These are phyloP conservation scores for Hyparrhenia diplandra DNA, from an alignment of 176 grass and related monocot species.

Conservation along the genomic window DNA sequence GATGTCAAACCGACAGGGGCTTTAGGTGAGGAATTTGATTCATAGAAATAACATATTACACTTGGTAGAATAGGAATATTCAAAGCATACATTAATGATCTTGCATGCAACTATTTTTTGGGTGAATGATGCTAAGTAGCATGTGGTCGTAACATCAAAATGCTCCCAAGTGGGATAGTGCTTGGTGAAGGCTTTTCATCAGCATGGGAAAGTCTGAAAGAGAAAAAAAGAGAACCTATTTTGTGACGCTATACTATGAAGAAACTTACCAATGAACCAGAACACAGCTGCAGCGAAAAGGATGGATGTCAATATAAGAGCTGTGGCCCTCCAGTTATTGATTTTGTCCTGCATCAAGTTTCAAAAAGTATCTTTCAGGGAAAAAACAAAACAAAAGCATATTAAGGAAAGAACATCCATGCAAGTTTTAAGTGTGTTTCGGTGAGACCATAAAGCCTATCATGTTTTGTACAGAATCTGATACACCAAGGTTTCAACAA, in stretches of 20 bases:
- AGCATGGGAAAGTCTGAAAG: background rate
- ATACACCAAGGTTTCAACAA: background rate
- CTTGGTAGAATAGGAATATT: background rate
- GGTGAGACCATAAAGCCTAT: background rate
- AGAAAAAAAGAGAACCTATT: background rate
- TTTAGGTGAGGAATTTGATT: background rate
- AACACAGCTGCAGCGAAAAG: conserved; percentile 64
- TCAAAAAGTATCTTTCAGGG: background rate
- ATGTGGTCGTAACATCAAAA: background rate
- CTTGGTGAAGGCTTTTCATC: background rate
- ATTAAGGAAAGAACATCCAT: background rate
- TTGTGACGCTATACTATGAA: background rate
- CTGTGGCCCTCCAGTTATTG: conserved; percentile 82
- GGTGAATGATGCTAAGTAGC: background rate
- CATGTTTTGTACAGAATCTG: background rate
- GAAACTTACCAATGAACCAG: conserved; percentile 90
- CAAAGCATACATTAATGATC: background rate
- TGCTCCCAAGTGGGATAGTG: background rate
- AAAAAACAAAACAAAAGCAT: conserved; percentile 3
- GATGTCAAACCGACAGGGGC: background rate
- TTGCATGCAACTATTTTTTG: background rate
- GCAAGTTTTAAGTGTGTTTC: conserved; percentile 10
- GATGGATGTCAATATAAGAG: conserved; percentile 82
- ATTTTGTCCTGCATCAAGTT: conserved; percentile 69
- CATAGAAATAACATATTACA: background rate